phyloP scores from a whole-genome alignment of 129 eudicot genomes.

The Centrapalus pauciflorus region DNA sequence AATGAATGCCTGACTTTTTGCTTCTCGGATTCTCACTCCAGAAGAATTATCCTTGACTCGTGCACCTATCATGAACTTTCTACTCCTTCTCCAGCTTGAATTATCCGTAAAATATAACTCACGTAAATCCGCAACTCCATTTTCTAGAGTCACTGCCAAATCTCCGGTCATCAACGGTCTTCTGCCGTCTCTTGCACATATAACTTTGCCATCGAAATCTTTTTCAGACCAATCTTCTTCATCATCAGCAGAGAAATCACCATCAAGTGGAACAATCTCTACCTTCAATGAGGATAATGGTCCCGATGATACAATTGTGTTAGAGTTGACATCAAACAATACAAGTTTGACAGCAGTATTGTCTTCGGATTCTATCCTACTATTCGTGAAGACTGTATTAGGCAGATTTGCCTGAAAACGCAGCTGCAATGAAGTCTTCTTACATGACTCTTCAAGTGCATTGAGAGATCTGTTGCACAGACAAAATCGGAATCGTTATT shows the following conservation, averaged over 20 bases:
- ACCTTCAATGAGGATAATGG: constrained; percentile 58
- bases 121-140: constrained; percentile 68
- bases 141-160: constrained; percentile 32
- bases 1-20: constrained; percentile 54
- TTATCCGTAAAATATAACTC: constrained; percentile 75
- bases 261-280: constrained; percentile 58
- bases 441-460: constrained; percentile 27
- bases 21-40: constrained; percentile 55
- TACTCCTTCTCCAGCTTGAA: constrained; percentile 83
- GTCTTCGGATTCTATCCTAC: constrained; percentile 36
- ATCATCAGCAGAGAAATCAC: constrained; percentile 58
- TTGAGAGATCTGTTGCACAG: constrained; percentile 31
- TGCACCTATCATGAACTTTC: constrained; percentile 75
- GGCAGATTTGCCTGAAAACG: constrained; percentile 48
- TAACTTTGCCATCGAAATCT: constrained; percentile 42
- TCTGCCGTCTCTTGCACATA: constrained; percentile 70
- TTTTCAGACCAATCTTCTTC: constrained; percentile 58
- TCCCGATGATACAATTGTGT: constrained; percentile 38
- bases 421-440: constrained; percentile 41
- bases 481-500: neutral
- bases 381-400: constrained; percentile 50
- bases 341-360: constrained; percentile 32
- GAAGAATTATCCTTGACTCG: constrained; percentile 29
- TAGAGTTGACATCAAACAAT: constrained; percentile 45
- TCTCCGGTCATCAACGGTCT: constrained; percentile 80